phyloP scores from a whole-genome alignment of 768 basidiomycete species.

The Boletus coccyginus region DNA sequence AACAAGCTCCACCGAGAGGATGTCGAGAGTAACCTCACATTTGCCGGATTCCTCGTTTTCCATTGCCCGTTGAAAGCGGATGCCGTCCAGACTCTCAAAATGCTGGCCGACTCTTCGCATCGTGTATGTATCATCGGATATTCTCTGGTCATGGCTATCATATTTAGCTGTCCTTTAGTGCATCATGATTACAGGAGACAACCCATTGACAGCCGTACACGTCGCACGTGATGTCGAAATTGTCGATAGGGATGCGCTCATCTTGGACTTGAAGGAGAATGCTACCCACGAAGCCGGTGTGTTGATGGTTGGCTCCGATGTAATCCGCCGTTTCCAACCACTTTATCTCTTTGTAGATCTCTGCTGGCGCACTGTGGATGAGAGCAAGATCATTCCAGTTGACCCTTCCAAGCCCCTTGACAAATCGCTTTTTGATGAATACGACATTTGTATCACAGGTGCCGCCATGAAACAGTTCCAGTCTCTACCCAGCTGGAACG shows the following conservation, averaged over 20 bases:
- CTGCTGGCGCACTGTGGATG: conserved; percentile 92
- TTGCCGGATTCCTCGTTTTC: conserved; percentile 98
- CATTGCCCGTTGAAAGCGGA: conserved; percentile 96
- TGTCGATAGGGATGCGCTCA: conserved; percentile 91
- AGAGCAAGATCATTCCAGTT: conserved; percentile 83
- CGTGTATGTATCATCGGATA: conserved; percentile 55
- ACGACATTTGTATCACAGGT: conserved; percentile 97
- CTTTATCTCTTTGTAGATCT: conserved; percentile 52
- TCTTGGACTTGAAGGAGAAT: conserved; percentile 87
- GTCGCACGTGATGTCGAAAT: conserved; percentile 97
- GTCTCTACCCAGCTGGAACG: conserved; percentile 63
- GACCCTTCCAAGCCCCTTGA: conserved; percentile 80
- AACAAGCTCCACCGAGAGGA: conserved; percentile 81
- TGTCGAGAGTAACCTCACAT: conserved; percentile 74
- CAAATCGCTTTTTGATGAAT: conserved; percentile 69
- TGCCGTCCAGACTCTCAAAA: conserved; percentile 85
- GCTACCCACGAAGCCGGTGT: conserved; percentile 64
- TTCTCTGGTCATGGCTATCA: not conserved
- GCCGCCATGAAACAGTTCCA: conserved; percentile 89
- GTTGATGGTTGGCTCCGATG: conserved; percentile 20
- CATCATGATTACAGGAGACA: conserved; percentile 99
- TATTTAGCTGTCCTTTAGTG: conserved; percentile 51
- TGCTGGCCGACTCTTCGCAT: conserved; percentile 95
- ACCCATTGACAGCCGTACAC: conserved; percentile 94
- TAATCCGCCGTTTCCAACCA: not conserved